Evolutionary conservation across 2,329 filamentous ascomycete species (phyloP), one percentile per base, ranked within the genome.

Genomic region (Penicillium sp.): DNA sequence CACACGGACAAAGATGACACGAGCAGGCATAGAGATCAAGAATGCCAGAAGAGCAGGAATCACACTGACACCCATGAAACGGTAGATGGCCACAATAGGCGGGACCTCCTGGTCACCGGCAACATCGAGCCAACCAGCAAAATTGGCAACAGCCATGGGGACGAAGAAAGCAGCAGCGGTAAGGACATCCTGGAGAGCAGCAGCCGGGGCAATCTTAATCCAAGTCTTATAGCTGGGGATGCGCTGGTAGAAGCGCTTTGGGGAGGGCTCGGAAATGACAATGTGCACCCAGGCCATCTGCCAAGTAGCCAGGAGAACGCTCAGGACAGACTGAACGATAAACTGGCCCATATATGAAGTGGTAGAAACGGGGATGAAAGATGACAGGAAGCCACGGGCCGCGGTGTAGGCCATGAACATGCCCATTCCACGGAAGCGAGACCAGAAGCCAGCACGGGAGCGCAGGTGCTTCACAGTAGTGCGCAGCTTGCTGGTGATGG

Each of bases 281-380:
- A 90, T 87, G 74, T 96, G 91, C 4, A 92, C 90, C 91, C 92
- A 96, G 53, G 86, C 83, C 65, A 93, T 84, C 72, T 86, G 84
- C 58, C 93, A 74, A 68, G 89, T 89, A 38, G 88, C 84, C 33
- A 90, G 79, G 21, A 83, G 73, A 23, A 93, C 73, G 51, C 84
- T 81, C 27, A 85, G 80, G 42, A 89, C 57, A 50, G 88, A 80
- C 53, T 81, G 81, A 54, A 80, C 78, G 54, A 89, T 40, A 27
- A 77, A 71, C 67, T 76, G 62, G 62, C 77, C 69, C 54, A 87
- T 63, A 50, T 78, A 69, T 56, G 78, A 63, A 23, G 42, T 69
- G n/a, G 38, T 35, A 2, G 51, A 23, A 58, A 63, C 41, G 50
- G 70, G 51, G 76, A 69, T 65, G 33, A 80, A 65, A 46, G 78